Base-by-base conservation (phyloP, 176 grass and related monocot species). In the Cenchrus americanus region DNA sequence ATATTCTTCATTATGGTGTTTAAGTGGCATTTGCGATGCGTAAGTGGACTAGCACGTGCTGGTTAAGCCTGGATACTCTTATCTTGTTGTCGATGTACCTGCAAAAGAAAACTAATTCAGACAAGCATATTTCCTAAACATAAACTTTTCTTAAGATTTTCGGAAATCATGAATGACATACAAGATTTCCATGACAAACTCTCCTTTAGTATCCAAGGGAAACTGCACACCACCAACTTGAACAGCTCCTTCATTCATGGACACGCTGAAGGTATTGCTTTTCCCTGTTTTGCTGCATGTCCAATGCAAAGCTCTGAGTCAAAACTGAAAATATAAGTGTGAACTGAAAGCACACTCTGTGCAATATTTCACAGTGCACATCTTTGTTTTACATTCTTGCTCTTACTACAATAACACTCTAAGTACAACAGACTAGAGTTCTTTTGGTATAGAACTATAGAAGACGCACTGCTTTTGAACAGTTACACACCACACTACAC, bases 1-100 rank as follows among this genome's bases (percentile, higher is more conserved):
- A 61, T 2, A 18, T 59, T 58, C 62, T 80, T 71, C 49, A 73
- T 61, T 42, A 43, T 2, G 42, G 48, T 76, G 60, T 76, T 77
- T 80, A 86, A 86, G 69, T 86, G 84, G 42, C 76, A 69, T 26
- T 86, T 44, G 22, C 48, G 59, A 98, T 77, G 67, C 89, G 87
- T 67, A 98, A 87, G 82, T 98, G 91, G 50, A 98, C 87, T 77
- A 98, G 76, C 78, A 74, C 65, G 18, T 66, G 73, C 65, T 87
- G 80, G 85, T 87, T 69, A 54, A 92, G 41, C 15, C 70, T 88
- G 21, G 88, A 88, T 83, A 98, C 85, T 80, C 87, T 93, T 68
- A 98, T 90, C 89, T 94, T 95, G 62, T 79, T 93, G 74, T 98
- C 96, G 7, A 95, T 67, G 60, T 95, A 98, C 80, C 93, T 98